Conservation (phyloP, 2,329 filamentous ascomycete genomes). For the Sclerotinia trifoliorum region DNA sequence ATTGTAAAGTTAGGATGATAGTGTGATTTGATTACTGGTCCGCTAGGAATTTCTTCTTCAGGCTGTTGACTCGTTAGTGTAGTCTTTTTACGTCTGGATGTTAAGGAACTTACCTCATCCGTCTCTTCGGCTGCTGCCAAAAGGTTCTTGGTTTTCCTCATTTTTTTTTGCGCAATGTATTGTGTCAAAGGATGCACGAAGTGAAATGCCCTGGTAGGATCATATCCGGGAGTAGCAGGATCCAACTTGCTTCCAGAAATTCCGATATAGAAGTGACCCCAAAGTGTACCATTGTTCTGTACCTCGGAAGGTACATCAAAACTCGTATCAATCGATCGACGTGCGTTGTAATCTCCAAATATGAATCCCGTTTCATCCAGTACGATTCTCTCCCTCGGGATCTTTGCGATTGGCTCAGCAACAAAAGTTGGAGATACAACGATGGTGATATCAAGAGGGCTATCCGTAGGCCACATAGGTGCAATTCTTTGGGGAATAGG, state of each 20-base stretch:
- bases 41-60: conserved; percentile 51
- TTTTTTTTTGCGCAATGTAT: conserved; percentile 88
- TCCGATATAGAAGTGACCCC: conserved; percentile 89
- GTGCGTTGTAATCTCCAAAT: conserved; percentile 76
- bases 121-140: conserved; percentile 55
- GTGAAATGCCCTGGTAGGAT: conserved; percentile 73
- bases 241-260: conserved; percentile 75
- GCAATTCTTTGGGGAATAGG: conserved; percentile 68
- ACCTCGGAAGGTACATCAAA: conserved; percentile 76
- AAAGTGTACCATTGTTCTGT: conserved; percentile 89
- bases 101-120: conserved; percentile 46
- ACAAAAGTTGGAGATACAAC: conserved; percentile 76
- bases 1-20: conserved; percentile 95
- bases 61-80: conserved; percentile 49
- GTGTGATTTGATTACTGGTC: conserved; percentile 76
- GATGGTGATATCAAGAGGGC: conserved; percentile 76
- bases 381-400: conserved; percentile 67
- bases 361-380: conserved; percentile 78
- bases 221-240: conserved; percentile 69
- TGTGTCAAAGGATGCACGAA: conserved; percentile 85
- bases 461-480: conserved; percentile 84
- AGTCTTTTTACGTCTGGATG: conserved; percentile 37
- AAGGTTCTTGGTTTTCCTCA: conserved; percentile 81
- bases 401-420: conserved; percentile 64
- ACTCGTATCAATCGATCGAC: conserved; percentile 70